These are phyloP conservation scores for Elsinoe arachidis DNA, from an alignment of 2,329 filamentous ascomycete species.

Conservation along the genomic window DNA sequence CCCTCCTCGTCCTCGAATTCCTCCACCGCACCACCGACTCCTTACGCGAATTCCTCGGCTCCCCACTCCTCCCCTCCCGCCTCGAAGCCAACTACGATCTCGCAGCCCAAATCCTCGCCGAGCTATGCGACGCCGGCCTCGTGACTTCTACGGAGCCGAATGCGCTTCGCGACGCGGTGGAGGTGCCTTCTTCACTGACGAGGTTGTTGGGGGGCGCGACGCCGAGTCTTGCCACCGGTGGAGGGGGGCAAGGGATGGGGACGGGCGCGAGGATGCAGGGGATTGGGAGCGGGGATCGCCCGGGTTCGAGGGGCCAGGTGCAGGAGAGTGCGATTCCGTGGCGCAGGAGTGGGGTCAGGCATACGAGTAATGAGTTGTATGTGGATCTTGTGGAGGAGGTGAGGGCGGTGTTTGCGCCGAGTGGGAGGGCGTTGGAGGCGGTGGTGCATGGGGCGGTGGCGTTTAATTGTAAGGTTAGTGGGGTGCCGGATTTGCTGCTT, in stretches of 20 bases:
- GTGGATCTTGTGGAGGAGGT: slow-evolving; percentile 91
- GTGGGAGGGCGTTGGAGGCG: slow-evolving; percentile 75
- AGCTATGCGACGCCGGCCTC: slow-evolving; percentile 94
- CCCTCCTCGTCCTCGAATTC: slow-evolving; percentile 85
- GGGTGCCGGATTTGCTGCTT: slow-evolving; percentile 81
- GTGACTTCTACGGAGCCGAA: slow-evolving; percentile 89
- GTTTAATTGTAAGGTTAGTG: slow-evolving; percentile 91
- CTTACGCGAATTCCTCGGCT: slow-evolving; percentile 87
- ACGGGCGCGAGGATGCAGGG: neutral
- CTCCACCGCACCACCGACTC: slow-evolving; percentile 87
- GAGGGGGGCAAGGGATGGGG: slow-evolving; percentile 14
- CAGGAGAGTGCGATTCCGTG: slow-evolving; percentile 60
- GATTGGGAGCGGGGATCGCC: neutral
- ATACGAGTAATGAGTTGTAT: slow-evolving; percentile 95
- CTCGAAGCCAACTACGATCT: slow-evolving; percentile 89
- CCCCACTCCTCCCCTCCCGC: slow-evolving; percentile 75
- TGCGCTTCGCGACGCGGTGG: slow-evolving; percentile 80
- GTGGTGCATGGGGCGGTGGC: slow-evolving; percentile 87
- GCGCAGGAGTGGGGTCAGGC: slow-evolving; percentile 83
- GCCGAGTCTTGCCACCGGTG: slow-evolving; percentile 13
- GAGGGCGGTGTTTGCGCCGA: slow-evolving; percentile 79
- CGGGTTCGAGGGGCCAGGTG: neutral
- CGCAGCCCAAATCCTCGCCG: slow-evolving; percentile 80
- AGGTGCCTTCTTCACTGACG: slow-evolving; percentile 82
- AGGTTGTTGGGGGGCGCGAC: slow-evolving; percentile 63